Base-by-base conservation (phyloP, 2,329 filamentous ascomycete species). In the Fusarium nematophilum region DNA sequence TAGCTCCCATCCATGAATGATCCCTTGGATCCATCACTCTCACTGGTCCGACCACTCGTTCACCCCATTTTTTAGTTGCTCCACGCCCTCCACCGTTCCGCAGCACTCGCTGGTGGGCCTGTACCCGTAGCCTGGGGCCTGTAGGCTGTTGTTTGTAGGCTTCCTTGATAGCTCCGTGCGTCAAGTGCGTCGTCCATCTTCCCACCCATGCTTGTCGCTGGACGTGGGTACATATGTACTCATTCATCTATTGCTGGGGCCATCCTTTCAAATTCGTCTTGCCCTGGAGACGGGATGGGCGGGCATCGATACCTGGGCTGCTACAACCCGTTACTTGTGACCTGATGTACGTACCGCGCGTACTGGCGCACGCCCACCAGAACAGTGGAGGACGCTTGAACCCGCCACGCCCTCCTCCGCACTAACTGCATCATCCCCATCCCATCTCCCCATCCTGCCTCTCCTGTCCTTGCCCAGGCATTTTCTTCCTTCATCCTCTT, bases 321-420 rank as follows among this genome's bases (percentile, higher is more conserved):
- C n/a, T n/a, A n/a, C n/a, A n/a, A n/a, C n/a, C n/a, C n/a, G n/a
- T n/a, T n/a, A n/a, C n/a, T n/a, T n/a, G n/a, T n/a, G n/a, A n/a
- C n/a, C n/a, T n/a, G n/a, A n/a, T n/a, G n/a, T 59, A 59, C 56
- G 55, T 59, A 54, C 42, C 37, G 37, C 39, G 43, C 43, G 57
- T 57, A 56, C 56, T 60, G 47, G 42, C 56, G 34, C 47, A 46
- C 53, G 33, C 40, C 27, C 53, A 50, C 44, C 18, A 23, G 37
- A 49, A 42, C 56, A 58, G 47, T 64, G 46, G 60, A 60, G 60
- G 48, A 59, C 54, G 53, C 54, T 62, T 60, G 48, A 59, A 46
- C 37, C 62, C 50, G 55, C 65, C 65, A 68, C 66, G 54, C 62
- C 58, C 62, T 66, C 65, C 63, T 68, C 65, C 67, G 63, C 66